Evolutionary conservation across 306 rosid species (phyloP).

Genomic region (Begonia loranthoides): DNA sequence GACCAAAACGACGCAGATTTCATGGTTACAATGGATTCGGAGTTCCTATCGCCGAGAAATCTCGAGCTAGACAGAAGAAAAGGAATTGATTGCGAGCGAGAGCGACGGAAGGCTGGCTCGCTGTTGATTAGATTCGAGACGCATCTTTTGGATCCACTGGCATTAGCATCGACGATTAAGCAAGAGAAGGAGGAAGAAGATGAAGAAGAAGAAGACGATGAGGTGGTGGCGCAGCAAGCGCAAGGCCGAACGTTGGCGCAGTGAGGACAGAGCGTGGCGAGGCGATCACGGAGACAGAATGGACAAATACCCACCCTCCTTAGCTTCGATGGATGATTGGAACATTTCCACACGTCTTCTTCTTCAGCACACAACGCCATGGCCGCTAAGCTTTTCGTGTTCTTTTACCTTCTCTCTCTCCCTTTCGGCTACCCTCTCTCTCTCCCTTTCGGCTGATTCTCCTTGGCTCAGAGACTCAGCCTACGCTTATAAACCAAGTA

Average conservation of each 20-base stretch:
- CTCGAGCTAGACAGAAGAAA: slow-evolving; percentile 73
- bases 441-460: not conserved
- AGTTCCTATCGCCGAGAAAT: slow-evolving; percentile 29
- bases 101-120: slow-evolving; percentile 64
- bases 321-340: slow-evolving; percentile 70
- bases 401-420: not conserved
- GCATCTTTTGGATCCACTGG: slow-evolving; percentile 24
- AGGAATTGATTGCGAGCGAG: slow-evolving; percentile 77
- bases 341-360: slow-evolving; percentile 82
- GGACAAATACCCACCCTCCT: slow-evolving; percentile 71
- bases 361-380: slow-evolving; percentile 64
- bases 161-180: not conserved
- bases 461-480: not conserved
- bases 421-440: too few species aligned
- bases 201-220: slow-evolving; percentile 31
- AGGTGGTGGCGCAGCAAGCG: slow-evolving; percentile 34
- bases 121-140: slow-evolving; percentile 42
- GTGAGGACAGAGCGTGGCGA: slow-evolving; percentile 64
- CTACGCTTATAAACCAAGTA: not conserved
- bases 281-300: slow-evolving; percentile 82
- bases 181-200: slow-evolving; percentile 39
- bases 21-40: slow-evolving; percentile 13
- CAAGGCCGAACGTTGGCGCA: slow-evolving; percentile 93
- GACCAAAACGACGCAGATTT: slow-evolving; percentile 72
- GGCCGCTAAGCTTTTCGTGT: not conserved